These are phyloP conservation scores for Penicillium chermesinum DNA, from an alignment of 495 filamentous ascomycete genomes.

Conservation along the genomic window DNA sequence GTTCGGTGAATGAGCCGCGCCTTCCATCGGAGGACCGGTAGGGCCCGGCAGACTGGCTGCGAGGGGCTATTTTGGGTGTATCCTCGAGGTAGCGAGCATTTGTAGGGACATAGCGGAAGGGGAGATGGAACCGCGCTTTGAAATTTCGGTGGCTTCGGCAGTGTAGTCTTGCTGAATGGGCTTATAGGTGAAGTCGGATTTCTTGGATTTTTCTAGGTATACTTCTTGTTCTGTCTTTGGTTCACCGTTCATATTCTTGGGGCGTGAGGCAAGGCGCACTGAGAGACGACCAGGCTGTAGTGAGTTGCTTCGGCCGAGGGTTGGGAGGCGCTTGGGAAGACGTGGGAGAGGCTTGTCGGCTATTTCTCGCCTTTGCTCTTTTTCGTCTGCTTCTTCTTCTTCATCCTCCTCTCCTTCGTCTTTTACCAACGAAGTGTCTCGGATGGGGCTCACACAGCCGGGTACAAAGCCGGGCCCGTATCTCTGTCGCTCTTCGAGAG, in stretches of 20 bases:
- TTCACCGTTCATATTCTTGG: slow-evolving; percentile 14
- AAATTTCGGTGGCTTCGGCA: slow-evolving; percentile 26
- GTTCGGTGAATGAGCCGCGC: slow-evolving; percentile 12
- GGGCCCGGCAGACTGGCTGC: slow-evolving; percentile 20
- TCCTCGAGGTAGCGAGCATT: slow-evolving; percentile 21
- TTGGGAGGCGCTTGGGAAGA: slow-evolving; percentile 3
- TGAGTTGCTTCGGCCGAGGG: slow-evolving; percentile 14
- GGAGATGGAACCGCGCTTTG: slow-evolving; percentile 2
- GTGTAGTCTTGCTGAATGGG: slow-evolving; percentile 33
- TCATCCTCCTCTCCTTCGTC: slow-evolving; percentile 8
- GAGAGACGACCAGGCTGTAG: slow-evolving; percentile 32
- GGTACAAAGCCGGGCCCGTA: slow-evolving; percentile 30
- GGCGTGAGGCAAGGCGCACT: slow-evolving; percentile 26
- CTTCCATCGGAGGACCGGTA: slow-evolving; percentile 4
- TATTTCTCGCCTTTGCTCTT: too few relatives aligned
- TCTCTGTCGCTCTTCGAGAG: slow-evolving; percentile 8
- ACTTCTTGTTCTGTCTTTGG: slow-evolving; percentile 3
- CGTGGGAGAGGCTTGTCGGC: slow-evolving; percentile 2
- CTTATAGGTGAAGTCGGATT: slow-evolving; percentile 32
- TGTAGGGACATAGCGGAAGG: slow-evolving; percentile 38
- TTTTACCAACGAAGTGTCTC: not conserved
- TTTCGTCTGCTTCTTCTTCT: not conserved
- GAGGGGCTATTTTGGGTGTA: slow-evolving; percentile 1
- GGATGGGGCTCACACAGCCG: slow-evolving; percentile 14
- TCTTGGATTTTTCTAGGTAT: slow-evolving; percentile 7